Evolutionary conservation across 2,329 filamentous ascomycete species (phyloP).

Genomic region (Clarireedia hainanense): DNA sequence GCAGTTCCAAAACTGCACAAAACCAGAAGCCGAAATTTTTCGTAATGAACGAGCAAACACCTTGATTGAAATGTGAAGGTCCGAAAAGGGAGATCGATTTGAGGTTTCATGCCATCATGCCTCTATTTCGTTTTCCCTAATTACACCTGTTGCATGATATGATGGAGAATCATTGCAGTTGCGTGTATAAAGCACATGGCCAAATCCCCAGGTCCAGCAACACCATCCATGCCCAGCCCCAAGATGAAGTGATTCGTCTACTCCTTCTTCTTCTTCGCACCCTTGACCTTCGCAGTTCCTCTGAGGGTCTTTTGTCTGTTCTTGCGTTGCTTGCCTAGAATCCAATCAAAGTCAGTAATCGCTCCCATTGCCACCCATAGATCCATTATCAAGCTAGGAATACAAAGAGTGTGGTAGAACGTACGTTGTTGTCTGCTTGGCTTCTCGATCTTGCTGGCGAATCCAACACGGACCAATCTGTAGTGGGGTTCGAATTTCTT

Average conservation of each 20-base stretch:
- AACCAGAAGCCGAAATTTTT: conserved; percentile 1
- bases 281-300: conserved; percentile 97
- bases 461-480: conserved; percentile 88
- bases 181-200: conserved; percentile 24
- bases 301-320: conserved; percentile 99
- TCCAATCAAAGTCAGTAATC: conserved; percentile 18
- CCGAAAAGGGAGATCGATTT: conserved; percentile 18
- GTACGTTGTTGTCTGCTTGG: conserved; percentile 97
- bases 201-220: conserved; percentile 25
- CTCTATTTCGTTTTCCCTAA: conserved; percentile 16
- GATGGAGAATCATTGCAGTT: conserved; percentile 24
- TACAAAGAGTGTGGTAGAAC: conserved; percentile 37
- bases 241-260: conserved; percentile 42
- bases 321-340: conserved; percentile 98
- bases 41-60: conserved; percentile 18
- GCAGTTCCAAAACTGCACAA: conserved; percentile 7
- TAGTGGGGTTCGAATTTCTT: conserved; percentile 99
- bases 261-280: conserved; percentile 89
- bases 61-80: conserved; percentile 24
- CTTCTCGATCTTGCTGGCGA: conserved; percentile 93
- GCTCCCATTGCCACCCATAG: neutral
- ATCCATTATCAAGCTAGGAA: neutral
- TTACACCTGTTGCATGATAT: conserved; percentile 19
- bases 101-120: conserved; percentile 21
- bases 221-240: conserved; percentile 24